phyloP scores from a whole-genome alignment of 2,329 filamentous ascomycete species.

The Cyphellophora attinorum region DNA sequence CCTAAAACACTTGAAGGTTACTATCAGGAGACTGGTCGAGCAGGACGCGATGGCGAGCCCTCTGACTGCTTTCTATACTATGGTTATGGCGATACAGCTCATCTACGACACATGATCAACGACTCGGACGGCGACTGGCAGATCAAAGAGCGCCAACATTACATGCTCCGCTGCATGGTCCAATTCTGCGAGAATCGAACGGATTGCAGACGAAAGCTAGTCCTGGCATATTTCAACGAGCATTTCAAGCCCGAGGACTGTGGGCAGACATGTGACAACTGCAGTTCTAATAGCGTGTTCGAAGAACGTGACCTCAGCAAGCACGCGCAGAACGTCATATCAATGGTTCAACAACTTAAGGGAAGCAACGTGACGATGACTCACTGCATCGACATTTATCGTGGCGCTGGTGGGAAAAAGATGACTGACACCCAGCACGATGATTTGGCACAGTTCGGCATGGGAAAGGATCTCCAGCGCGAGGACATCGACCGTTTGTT shows the following conservation, averaged over 20 bases:
- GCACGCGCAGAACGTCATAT: constrained; percentile 61
- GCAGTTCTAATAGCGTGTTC: constrained; percentile 61
- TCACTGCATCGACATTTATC: constrained; percentile 76
- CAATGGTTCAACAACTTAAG: constrained; percentile 52
- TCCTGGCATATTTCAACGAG: constrained; percentile 92
- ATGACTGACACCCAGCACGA: constrained; percentile 45
- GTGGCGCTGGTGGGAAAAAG: constrained; percentile 54
- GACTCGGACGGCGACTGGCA: constrained; percentile 65
- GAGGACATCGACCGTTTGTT: constrained; percentile 79
- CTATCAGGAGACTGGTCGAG: constrained; percentile 94
- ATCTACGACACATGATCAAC: constrained; percentile 70
- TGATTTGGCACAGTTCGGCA: constrained; percentile 51
- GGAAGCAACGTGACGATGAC: constrained; percentile 58
- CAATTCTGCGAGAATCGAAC: constrained; percentile 82
- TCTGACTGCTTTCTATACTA: constrained; percentile 91
- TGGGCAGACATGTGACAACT: constrained; percentile 76
- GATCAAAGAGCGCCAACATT: constrained; percentile 73
- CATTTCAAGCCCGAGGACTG: constrained; percentile 65
- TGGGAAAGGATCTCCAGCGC: constrained; percentile 59
- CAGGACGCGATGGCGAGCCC: constrained; percentile 77
- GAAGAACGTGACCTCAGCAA: constrained; percentile 67
- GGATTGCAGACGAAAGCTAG: constrained; percentile 78
- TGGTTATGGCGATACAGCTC: constrained; percentile 64
- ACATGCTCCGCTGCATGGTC: constrained; percentile 77
- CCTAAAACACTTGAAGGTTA: constrained; percentile 96